Evolutionary conservation across 2,329 filamentous ascomycete genomes (phyloP).

Genomic region (Biscogniauxia mediterranea): DNA sequence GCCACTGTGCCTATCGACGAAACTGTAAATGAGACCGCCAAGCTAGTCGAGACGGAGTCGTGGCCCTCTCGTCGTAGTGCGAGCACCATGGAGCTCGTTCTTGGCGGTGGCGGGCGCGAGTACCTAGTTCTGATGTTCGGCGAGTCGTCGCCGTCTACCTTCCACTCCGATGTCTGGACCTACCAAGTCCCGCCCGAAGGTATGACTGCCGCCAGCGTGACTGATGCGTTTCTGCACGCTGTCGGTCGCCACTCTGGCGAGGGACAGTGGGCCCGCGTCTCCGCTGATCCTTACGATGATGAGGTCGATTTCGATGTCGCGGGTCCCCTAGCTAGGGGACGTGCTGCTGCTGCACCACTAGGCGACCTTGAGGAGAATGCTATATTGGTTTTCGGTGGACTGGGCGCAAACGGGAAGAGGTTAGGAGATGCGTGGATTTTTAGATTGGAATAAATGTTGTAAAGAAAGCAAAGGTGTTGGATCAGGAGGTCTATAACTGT

Average conservation of each 20-base stretch:
- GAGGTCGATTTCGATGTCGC: conserved; percentile 45
- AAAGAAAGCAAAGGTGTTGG: conserved; percentile 1
- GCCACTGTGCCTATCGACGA: conserved; percentile 1
- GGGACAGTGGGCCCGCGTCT: conserved; percentile 56
- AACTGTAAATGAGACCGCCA: conserved; percentile 17
- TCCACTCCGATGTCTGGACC: conserved; percentile 61
- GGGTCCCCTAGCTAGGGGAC: conserved; percentile 53
- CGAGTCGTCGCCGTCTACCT: conserved; percentile 51
- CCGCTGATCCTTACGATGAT: conserved; percentile 48
- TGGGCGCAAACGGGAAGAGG: conserved; percentile 49
- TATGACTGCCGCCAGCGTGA: conserved; percentile 54
- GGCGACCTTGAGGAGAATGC: conserved; percentile 59
- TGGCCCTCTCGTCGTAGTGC: conserved; percentile 56
- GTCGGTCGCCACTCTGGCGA: conserved; percentile 54
- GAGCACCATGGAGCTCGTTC: conserved; percentile 53
- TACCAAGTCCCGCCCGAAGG: conserved; percentile 59
- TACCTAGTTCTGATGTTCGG: conserved; percentile 63
- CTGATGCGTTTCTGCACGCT: conserved; percentile 53
- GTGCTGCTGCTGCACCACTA: conserved; percentile 56
- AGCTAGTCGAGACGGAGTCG: conserved; percentile 26
- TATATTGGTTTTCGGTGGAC: conserved; percentile 60
- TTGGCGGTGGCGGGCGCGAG: conserved; percentile 58
- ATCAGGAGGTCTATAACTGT: too few species aligned
- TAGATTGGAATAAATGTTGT: conserved; percentile 42
- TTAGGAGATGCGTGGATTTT: conserved; percentile 65